Evolutionary conservation across 2,329 filamentous ascomycete genomes (phyloP), one percentile per base, ranked within the genome.

Genomic region (Hypocreales sp.): DNA sequence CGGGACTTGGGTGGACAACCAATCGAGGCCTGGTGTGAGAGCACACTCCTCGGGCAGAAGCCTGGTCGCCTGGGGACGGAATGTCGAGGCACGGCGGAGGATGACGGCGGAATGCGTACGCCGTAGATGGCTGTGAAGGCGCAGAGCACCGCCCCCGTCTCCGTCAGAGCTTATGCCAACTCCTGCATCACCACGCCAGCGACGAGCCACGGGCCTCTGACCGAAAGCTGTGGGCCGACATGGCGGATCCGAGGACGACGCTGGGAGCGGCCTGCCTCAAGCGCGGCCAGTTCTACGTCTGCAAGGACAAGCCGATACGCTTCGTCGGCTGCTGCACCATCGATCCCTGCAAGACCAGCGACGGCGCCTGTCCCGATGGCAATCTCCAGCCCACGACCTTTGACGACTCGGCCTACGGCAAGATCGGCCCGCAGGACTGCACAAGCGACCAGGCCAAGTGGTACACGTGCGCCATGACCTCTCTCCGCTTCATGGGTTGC

Each of bases 301-400:
- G 55, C 35, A 23, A 33, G 4, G 38, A 40, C 2, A 44, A 44
- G 18, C 34, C 32, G 4, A 35, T 36, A 3, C 18, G 18, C 18
- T 20, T 20, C 18, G 10, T 20, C 7, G 18, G 18, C 18, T 20
- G 18, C 18, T 20, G 18, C 18, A 20, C 18, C 7, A 20, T 10
- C 7, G 18, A 20, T 10, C 18, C 18, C 7, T 20, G 18, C 18
- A 10, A 38, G 13, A 32, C 30, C 7, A 37, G 7, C 18, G 10
- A 20, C 18, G 18, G 18, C 18, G 10, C 18, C 18, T 20, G 18
- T 20, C 18, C 18, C 2, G 35, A 41, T 8, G 32, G 35, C 3
- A 31, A 35, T 8, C 30, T 55, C 13, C 29, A 26, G 18, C 18
- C 18, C 7, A 10, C 18, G 18, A 7, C 18, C 10, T 20, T 20